Evolutionary conservation across 2,329 filamentous ascomycete species (phyloP).

Genomic region (Aaosphaeria pasadenensis): DNA sequence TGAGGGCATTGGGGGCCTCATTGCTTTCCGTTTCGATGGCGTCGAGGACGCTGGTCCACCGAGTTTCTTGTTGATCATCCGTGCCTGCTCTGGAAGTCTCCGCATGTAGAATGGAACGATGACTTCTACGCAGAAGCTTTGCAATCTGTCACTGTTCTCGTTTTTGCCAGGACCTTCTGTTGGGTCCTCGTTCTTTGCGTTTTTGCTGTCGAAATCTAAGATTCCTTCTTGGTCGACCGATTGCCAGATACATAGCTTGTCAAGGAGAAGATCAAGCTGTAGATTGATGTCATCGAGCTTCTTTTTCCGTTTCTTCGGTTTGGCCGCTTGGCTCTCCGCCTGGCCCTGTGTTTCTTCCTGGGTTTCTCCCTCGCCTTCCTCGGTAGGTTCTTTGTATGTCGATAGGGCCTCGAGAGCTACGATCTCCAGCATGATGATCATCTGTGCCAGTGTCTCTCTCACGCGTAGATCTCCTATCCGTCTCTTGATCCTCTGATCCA

Average conservation of each 20-base stretch:
- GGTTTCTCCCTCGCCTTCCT: constrained; percentile 10
- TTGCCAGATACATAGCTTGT: constrained; percentile 81
- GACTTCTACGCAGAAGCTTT: constrained; percentile 76
- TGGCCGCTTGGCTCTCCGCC: constrained; percentile 5
- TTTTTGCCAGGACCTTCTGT: constrained; percentile 17
- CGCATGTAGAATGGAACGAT: constrained; percentile 80
- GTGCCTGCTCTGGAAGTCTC: constrained; percentile 69
- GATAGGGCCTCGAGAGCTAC: constrained; percentile 61
- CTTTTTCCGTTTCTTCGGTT: constrained; percentile 46
- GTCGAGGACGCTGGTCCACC: constrained; percentile 67
- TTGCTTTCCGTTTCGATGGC: constrained; percentile 48
- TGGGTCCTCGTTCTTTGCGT: constrained; percentile 18
- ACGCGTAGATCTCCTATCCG: constrained; percentile 66
- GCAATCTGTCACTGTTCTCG: constrained; percentile 58
- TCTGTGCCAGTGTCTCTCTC: constrained; percentile 75
- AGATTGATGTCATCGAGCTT: constrained; percentile 65
- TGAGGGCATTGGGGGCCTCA: constrained; percentile 36
- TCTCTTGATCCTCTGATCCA: constrained; percentile 55
- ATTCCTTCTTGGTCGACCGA: constrained; percentile 63
- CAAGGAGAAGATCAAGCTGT: constrained; percentile 70
- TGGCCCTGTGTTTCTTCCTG: constrained; percentile 3
- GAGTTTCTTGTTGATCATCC: constrained; percentile 70
- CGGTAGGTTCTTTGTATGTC: constrained; percentile 29
- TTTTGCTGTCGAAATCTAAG: constrained; percentile 29
- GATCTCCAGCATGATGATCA: constrained; percentile 76